These are phyloP conservation scores for Termitomyces sp. DNA, from an alignment of 768 basidiomycete genomes.

Conservation along the genomic window DNA sequence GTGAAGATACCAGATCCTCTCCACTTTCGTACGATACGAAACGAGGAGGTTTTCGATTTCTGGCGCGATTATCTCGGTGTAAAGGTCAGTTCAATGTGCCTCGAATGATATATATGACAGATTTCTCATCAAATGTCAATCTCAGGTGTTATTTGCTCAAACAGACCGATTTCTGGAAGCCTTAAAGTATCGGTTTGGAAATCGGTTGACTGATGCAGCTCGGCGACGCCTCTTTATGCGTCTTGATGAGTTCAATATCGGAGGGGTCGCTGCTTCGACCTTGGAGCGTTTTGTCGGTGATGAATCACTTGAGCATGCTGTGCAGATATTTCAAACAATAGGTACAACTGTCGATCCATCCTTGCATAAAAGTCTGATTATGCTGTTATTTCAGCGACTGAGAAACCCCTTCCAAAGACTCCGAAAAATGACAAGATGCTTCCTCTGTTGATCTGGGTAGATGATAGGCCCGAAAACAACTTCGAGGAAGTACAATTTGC, in stretches of 20 bases:
- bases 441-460: slow-evolving; percentile 23
- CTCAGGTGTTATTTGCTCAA: slow-evolving; percentile 14
- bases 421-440: slow-evolving; percentile 4
- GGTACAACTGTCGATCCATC: not conserved
- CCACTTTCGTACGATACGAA: slow-evolving; percentile 1
- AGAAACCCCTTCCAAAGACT: not conserved
- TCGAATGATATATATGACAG: too few relatives aligned
- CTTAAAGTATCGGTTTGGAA: slow-evolving; percentile 17
- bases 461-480: slow-evolving; percentile 17
- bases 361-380: not conserved
- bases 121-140: not conserved
- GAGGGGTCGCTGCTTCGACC: slow-evolving; percentile 16
- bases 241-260: slow-evolving; percentile 21
- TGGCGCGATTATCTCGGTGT: slow-evolving; percentile 21
- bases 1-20: not conserved
- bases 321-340: slow-evolving; percentile 15
- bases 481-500: slow-evolving; percentile 15
- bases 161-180: slow-evolving; percentile 17
- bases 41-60: slow-evolving; percentile 15
- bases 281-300: slow-evolving; percentile 20
- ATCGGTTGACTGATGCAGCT: slow-evolving; percentile 12
- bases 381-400: not conserved
- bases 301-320: slow-evolving; percentile 14
- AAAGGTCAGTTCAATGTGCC: slow-evolving; percentile 12
- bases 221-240: slow-evolving; percentile 17